These are phyloP conservation scores for Talinum fruticosum DNA, from an alignment of 148 eudicot genomes.

Conservation along the genomic window DNA sequence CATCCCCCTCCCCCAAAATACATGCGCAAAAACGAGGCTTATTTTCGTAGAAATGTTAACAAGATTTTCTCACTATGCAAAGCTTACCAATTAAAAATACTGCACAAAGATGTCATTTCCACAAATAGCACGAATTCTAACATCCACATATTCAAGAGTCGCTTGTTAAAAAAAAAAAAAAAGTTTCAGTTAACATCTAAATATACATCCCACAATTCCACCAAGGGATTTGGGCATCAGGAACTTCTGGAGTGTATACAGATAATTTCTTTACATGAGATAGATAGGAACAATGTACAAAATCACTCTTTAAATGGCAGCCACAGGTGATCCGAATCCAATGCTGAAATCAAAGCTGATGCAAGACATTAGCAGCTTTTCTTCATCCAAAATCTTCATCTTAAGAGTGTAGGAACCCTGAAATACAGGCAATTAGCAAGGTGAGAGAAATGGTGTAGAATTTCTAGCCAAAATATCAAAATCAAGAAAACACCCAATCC, in stretches of 20 bases:
- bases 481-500: not conserved
- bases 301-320: conserved; percentile 15
- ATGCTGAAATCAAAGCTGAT: conserved; percentile 66
- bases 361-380: conserved; percentile 62
- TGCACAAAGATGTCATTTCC: too few relatives aligned
- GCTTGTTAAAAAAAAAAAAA: too few relatives aligned
- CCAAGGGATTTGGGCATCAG: too few relatives aligned
- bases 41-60: too few relatives aligned
- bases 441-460: not conserved
- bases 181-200: not conserved
- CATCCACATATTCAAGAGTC: too few relatives aligned
- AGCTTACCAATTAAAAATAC: too few relatives aligned
- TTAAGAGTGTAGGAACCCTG: conserved; percentile 75
- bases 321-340: conserved; percentile 39
- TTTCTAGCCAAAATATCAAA: not conserved
- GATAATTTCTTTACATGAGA: not conserved
- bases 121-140: too few relatives aligned
- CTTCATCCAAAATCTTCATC: conserved; percentile 58
- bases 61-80: too few relatives aligned
- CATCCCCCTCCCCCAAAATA: too few relatives aligned
- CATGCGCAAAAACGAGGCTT: too few relatives aligned
- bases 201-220: not conserved
- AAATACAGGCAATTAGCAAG: not conserved
- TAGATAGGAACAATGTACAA: not conserved
- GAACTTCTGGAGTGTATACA: not conserved